phyloP scores from a whole-genome alignment of 2,329 filamentous ascomycete species.

The Didymosphaeria variabile region DNA sequence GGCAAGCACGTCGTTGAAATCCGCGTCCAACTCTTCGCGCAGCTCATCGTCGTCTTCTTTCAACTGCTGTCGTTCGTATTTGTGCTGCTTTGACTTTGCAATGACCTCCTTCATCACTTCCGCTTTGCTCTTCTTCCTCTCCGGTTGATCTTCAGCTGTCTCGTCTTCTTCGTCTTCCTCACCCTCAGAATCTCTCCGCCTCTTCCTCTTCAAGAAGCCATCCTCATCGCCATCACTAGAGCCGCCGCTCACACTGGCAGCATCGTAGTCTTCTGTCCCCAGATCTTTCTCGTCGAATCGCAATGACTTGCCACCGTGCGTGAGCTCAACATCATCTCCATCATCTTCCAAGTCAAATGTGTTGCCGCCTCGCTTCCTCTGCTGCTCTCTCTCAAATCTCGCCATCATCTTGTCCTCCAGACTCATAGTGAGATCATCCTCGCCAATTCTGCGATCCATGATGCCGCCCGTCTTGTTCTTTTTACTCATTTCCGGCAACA shows the following conservation, averaged over 20 bases:
- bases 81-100: conserved; percentile 94
- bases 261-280: conserved; percentile 77
- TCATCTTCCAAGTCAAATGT: conserved; percentile 93
- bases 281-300: conserved; percentile 65
- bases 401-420: conserved; percentile 92
- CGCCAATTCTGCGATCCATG: conserved; percentile 91
- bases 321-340: conserved; percentile 75
- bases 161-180: conserved; percentile 33
- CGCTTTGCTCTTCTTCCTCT: conserved; percentile 91
- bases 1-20: conserved; percentile 77
- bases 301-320: conserved; percentile 82
- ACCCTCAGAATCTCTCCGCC: conserved; percentile 59
- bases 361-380: conserved; percentile 78
- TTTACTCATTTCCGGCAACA: conserved; percentile 88
- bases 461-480: conserved; percentile 93
- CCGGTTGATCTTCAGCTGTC: conserved; percentile 68
- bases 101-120: conserved; percentile 99
- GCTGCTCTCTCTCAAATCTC: conserved; percentile 88
- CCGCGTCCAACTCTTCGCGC: conserved; percentile 83
- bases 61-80: conserved; percentile 88
- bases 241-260: conserved; percentile 71
- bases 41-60: conserved; percentile 95
- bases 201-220: conserved; percentile 52
- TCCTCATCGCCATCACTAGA: conserved; percentile 52
- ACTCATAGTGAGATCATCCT: conserved; percentile 93